Base-by-base conservation (phyloP, 2,329 filamentous ascomycete genomes). In the Epichloe gansuensis region DNA sequence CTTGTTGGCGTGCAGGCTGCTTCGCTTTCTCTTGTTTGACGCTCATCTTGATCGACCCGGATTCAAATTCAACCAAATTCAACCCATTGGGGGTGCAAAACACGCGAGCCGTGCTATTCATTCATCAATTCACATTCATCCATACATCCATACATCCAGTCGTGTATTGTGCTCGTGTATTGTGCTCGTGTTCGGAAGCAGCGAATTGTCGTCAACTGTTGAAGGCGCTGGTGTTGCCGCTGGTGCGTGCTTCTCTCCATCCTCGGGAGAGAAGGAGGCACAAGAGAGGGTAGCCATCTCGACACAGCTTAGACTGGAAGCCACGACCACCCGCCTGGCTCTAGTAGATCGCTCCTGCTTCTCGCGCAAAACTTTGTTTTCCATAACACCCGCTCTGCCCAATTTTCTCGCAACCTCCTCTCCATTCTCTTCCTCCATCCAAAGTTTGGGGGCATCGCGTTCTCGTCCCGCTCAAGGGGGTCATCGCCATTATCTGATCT, bases 311-410 rank as follows among this genome's bases (percentile, higher is more conserved):
- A 48, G 48, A 40, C 39, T 15, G 34, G 44, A 47, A 53, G 49
- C 52, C 52, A 51, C 52, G 52, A 53, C 17, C 17, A 21, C 52
- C 52, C 52, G 49, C 49, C 40, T 13, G 11, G 25, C 25, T 47
- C 50, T 41, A 25, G 15, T 41, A 25, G 15, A 35, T 47, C 35
- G 39, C 39, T 48, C 52, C 49, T 53, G 49, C 42, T 46, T 34
- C 31, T 35, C 41, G 25, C 47, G 23, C 35, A 25, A 52, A 49
- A 49, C 47, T 52, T 46, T 46, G 35, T 52, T 49, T 46, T 53
- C 47, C 47, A 42, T 27, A 23, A 23, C 38, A 43, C 42, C 47
- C 51, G 47, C 51, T 41, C 17, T 42, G 42, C 15, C 47, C 36
- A 38, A 5, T 44, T 27, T 47, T 31, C 31, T 31, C 41, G 36